Conservation (phyloP, 345 rosid genomes). For the Euphorbia tirucalli region DNA sequence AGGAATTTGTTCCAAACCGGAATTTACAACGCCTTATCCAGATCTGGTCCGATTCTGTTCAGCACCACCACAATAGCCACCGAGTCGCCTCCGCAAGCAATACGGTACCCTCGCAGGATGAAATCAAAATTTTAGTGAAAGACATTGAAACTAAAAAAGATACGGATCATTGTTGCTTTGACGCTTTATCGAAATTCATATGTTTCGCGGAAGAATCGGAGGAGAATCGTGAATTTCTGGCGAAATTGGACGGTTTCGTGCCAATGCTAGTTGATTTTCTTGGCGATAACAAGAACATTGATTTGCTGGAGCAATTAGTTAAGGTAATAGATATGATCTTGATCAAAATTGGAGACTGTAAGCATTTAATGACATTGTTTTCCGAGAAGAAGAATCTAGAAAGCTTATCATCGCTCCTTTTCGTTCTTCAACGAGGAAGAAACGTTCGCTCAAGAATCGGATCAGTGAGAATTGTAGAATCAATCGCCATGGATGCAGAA, state of each 20-base stretch:
- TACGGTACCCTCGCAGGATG: slow-evolving; percentile 32
- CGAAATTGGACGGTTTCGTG: slow-evolving; percentile 43
- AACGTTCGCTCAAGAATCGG: slow-evolving; percentile 48
- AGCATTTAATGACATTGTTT: slow-evolving; percentile 39
- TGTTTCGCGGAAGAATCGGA: slow-evolving; percentile 53
- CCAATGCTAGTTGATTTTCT: slow-evolving; percentile 51
- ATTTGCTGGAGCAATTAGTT: slow-evolving; percentile 38
- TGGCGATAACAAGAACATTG: slow-evolving; percentile 16
- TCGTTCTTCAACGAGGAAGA: slow-evolving; percentile 45
- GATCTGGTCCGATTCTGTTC: slow-evolving; percentile 67
- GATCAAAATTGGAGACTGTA: slow-evolving; percentile 34
- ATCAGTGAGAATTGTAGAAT: slow-evolving; percentile 54
- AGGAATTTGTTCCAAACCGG: slow-evolving; percentile 76
- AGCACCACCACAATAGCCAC: slow-evolving; percentile 14
- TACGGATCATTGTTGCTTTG: slow-evolving; percentile 14
- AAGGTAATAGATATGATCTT: slow-evolving; percentile 43
- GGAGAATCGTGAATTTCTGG: slow-evolving; percentile 53
- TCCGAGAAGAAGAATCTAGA: slow-evolving; percentile 26
- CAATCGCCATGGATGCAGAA: slow-evolving; percentile 47
- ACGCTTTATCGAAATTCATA: slow-evolving; percentile 34
- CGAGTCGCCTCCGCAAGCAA: slow-evolving; percentile 22
- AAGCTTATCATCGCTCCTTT: slow-evolving; percentile 43
- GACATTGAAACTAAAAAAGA: slow-evolving; percentile 17
- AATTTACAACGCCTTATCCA: slow-evolving; percentile 77
- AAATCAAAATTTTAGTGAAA: slow-evolving; percentile 30